Percentiles rank a stretch among this genome's conserved stretches.
Conservation (phyloP, 306 rosid genomes). For the Prosopis cineraria region DNA sequence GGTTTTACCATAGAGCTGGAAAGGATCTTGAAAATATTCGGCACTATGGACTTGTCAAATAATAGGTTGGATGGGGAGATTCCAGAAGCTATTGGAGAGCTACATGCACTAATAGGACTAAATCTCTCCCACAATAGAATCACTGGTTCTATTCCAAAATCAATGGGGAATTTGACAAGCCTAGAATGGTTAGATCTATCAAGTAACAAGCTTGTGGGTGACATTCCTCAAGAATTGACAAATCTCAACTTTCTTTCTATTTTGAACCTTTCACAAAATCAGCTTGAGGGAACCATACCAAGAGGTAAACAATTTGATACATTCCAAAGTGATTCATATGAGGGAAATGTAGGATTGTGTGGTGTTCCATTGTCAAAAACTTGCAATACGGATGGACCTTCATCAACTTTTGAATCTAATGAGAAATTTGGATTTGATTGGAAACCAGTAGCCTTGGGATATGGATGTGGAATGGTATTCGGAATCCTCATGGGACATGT, state of each 20-base stretch:
- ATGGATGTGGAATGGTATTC: conserved; percentile 35
- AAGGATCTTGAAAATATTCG: background rate
- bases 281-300: conserved; percentile 29
- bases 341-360: conserved; percentile 23
- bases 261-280: background rate
- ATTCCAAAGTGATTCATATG: conserved; percentile 17
- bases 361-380: conserved; percentile 23
- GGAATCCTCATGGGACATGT: background rate
- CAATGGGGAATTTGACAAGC: background rate
- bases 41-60: conserved; percentile 26
- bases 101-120: background rate
- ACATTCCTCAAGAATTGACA: conserved; percentile 29
- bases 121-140: background rate
- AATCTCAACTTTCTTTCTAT: background rate
- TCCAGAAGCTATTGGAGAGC: conserved; percentile 26
- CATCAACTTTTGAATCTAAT: background rate
- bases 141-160: background rate
- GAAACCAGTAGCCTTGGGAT: too few relatives aligned
- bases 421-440: conserved; percentile 12
- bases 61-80: conserved; percentile 35
- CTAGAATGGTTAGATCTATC: conserved; percentile 33
- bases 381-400: background rate
- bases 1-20: background rate
- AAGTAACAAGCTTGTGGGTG: background rate
- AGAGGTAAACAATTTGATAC: conserved; percentile 36